Evolutionary conservation across 2,329 filamentous ascomycete genomes (phyloP).

Genomic region (Teratosphaeria nubilosa): DNA sequence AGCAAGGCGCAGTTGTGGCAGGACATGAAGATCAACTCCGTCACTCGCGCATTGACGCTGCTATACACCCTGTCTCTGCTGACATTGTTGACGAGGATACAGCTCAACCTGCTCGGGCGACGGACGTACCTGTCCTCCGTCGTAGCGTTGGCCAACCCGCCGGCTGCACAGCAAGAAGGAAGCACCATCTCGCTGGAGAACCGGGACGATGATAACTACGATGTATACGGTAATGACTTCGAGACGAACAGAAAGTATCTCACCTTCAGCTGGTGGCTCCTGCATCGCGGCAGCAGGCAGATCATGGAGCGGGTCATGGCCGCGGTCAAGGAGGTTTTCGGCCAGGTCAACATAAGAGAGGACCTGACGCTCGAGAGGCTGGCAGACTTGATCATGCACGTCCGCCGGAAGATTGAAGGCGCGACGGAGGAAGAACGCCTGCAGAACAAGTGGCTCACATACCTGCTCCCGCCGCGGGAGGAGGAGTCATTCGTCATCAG

Average conservation of each 20-base stretch:
- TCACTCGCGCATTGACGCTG: constrained; percentile 82
- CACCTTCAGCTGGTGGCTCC: constrained; percentile 95
- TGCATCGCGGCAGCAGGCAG: constrained; percentile 81
- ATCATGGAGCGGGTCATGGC: constrained; percentile 70
- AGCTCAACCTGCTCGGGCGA: constrained; percentile 91
- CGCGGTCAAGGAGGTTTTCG: constrained; percentile 85
- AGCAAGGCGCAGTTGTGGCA: constrained; percentile 94
- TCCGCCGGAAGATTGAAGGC: constrained; percentile 78
- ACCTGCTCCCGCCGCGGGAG: constrained; percentile 67
- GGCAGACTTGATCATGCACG: constrained; percentile 68
- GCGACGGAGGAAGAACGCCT: constrained; percentile 53
- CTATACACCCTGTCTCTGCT: constrained; percentile 85
- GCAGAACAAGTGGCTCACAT: constrained; percentile 66
- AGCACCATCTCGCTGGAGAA: constrained; percentile 83
- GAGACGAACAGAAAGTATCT: constrained; percentile 92
- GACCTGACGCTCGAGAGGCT: constrained; percentile 73
- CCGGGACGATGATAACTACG: constrained; percentile 76
- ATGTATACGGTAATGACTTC: constrained; percentile 83
- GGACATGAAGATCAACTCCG: constrained; percentile 89
- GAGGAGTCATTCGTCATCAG: constrained; percentile 75
- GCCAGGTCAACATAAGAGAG: constrained; percentile 78
- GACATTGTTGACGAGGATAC: constrained; percentile 84
- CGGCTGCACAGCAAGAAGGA: constrained; percentile 47
- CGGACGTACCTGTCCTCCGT: constrained; percentile 94
- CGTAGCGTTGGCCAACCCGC: constrained; percentile 70